Conservation (phyloP, 192 early-diverging fungal genomes). For the Entomortierella lignicola region DNA sequence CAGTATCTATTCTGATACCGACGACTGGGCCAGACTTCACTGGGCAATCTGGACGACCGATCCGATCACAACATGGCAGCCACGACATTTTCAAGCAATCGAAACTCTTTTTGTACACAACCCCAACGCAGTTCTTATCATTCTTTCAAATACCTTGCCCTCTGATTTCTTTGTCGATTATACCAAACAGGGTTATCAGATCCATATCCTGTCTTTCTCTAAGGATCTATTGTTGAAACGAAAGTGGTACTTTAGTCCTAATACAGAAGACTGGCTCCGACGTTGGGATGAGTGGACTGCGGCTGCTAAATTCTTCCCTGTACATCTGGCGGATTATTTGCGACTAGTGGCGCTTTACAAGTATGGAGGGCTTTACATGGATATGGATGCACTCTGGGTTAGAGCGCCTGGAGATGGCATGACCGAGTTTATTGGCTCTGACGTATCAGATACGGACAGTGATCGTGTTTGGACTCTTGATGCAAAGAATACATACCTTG, state of each 20-base stretch:
- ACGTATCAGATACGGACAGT: slow-evolving; percentile 55
- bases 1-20: slow-evolving; percentile 65
- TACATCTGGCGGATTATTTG: slow-evolving; percentile 67
- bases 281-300: slow-evolving; percentile 66
- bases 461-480: slow-evolving; percentile 67
- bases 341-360: slow-evolving; percentile 64
- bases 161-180: slow-evolving; percentile 63
- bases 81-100: slow-evolving; percentile 66
- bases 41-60: slow-evolving; percentile 71
- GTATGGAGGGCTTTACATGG: slow-evolving; percentile 73
- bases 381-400: slow-evolving; percentile 71
- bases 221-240: slow-evolving; percentile 62
- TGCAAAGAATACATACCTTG: slow-evolving; percentile 61
- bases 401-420: slow-evolving; percentile 61
- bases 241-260: slow-evolving; percentile 67
- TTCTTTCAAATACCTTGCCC: slow-evolving; percentile 63
- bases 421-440: slow-evolving; percentile 68
- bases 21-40: slow-evolving; percentile 67
- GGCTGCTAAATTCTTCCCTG: slow-evolving; percentile 61
- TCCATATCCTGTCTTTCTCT: slow-evolving; percentile 64
- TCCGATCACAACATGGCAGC: slow-evolving; percentile 59
- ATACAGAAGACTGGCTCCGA: slow-evolving; percentile 63
- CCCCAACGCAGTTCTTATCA: slow-evolving; percentile 64
- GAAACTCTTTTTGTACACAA: slow-evolving; percentile 70
- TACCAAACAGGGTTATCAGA: slow-evolving; percentile 62